Evolutionary conservation across 192 early-diverging fungal species (phyloP).

Genomic region (Thamnidium elegans): DNA sequence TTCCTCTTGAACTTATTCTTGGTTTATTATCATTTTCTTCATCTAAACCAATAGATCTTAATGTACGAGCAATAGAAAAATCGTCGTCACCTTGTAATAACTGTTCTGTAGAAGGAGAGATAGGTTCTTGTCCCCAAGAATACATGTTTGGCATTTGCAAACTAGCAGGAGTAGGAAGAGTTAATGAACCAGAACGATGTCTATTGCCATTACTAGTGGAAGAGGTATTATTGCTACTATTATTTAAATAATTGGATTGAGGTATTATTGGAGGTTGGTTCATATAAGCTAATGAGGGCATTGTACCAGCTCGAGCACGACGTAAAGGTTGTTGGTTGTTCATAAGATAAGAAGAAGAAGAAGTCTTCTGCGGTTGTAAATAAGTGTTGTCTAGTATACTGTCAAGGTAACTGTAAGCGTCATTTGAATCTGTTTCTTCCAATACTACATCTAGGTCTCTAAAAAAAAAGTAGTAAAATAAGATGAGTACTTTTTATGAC

Average conservation of each 20-base stretch:
- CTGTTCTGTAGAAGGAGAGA: conserved; percentile 18
- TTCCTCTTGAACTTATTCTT: conserved; percentile 1
- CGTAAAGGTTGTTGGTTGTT: conserved; percentile 1
- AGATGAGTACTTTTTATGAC: background rate
- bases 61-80: conserved; percentile 32
- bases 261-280: background rate
- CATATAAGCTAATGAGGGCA: conserved; percentile 22
- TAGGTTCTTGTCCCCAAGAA: conserved; percentile 11
- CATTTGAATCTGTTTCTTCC: conserved; percentile 16
- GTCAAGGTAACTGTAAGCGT: background rate
- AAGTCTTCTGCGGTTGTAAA: background rate
- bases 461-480: conserved; percentile 4
- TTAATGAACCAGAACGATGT: conserved; percentile 31
- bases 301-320: conserved; percentile 32
- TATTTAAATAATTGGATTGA: background rate
- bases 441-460: conserved; percentile 26
- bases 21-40: conserved; percentile 1
- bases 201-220: conserved; percentile 1
- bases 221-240: background rate
- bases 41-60: conserved; percentile 33
- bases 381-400: background rate
- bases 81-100: conserved; percentile 15
- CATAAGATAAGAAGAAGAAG: too few relatives aligned
- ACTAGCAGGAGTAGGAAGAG: conserved; percentile 13
- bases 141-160: background rate